These are phyloP conservation scores for Conoideocrella luteorostrata DNA, from an alignment of 2,329 filamentous ascomycete genomes.

Conservation along the genomic window DNA sequence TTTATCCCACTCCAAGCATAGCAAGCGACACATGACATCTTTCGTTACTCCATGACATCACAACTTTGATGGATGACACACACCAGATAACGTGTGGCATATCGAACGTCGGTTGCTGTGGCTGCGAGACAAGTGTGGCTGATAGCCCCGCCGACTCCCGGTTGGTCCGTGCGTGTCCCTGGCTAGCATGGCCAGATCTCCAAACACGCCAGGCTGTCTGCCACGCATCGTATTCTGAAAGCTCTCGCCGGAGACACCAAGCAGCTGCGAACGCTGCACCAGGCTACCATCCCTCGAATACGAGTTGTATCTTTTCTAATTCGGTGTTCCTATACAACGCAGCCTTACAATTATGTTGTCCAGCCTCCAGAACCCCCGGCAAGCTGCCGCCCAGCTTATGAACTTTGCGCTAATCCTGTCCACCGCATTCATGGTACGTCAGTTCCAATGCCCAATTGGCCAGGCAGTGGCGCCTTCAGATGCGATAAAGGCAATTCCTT, in stretches of 20 bases:
- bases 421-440: conserved; percentile 77
- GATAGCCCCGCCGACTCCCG: neutral
- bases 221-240: neutral
- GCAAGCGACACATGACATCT: neutral
- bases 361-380: conserved; percentile 66
- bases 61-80: neutral
- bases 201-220: conserved; percentile 9
- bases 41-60: conserved; percentile 8
- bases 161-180: conserved; percentile 1
- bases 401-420: conserved; percentile 89
- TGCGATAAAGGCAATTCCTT: too few species aligned
- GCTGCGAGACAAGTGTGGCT: neutral
- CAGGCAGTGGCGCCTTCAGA: neutral
- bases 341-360: conserved; percentile 51
- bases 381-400: conserved; percentile 73
- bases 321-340: too few species aligned
- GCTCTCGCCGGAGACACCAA: neutral
- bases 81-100: conserved; percentile 1
- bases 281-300: too few species aligned
- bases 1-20: neutral
- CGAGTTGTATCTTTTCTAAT: too few species aligned
- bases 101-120: too few species aligned
- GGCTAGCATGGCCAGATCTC: conserved; percentile 18
- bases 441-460: neutral
- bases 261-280: neutral